Conservation (phyloP, 2,329 filamentous ascomycete species). For the Teratosphaeria zuluensis region DNA sequence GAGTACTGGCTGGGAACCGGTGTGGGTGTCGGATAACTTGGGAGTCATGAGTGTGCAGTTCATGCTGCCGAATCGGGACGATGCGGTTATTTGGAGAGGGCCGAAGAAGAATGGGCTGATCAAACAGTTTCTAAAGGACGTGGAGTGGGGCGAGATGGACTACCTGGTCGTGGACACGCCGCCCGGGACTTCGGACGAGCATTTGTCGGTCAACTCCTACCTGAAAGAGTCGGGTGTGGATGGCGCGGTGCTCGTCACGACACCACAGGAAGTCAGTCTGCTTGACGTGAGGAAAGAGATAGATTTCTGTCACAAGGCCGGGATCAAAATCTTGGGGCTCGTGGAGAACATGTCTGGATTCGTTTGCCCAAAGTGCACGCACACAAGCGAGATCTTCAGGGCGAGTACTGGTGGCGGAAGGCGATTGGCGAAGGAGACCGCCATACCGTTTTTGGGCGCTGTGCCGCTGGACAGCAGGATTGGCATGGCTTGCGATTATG, state of each 20-base stretch:
- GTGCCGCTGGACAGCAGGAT: slow-evolving; percentile 91
- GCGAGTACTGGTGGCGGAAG: slow-evolving; percentile 82
- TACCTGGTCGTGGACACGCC: slow-evolving; percentile 92
- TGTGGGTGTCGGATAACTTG: slow-evolving; percentile 91
- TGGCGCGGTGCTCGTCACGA: slow-evolving; percentile 86
- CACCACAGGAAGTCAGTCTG: slow-evolving; percentile 85
- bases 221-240: slow-evolving; percentile 86
- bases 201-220: slow-evolving; percentile 85
- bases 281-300: slow-evolving; percentile 95
- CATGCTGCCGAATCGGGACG: slow-evolving; percentile 87
- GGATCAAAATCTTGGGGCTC: slow-evolving; percentile 75
- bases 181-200: slow-evolving; percentile 89
- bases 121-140: slow-evolving; percentile 95
- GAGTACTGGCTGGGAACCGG: slow-evolving; percentile 81
- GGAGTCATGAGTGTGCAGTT: slow-evolving; percentile 98
- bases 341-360: slow-evolving; percentile 99
- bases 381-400: slow-evolving; percentile 73
- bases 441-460: slow-evolving; percentile 76
- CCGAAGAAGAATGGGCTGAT: slow-evolving; percentile 98
- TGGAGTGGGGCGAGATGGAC: slow-evolving; percentile 93
- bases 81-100: slow-evolving; percentile 94
- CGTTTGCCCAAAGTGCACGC: slow-evolving; percentile 84
- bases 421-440: slow-evolving; percentile 73
- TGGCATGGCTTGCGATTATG: slow-evolving; percentile 92
- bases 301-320: slow-evolving; percentile 92